These are phyloP conservation scores for Alternaria arbusti DNA, from an alignment of 2,329 filamentous ascomycete genomes.

Conservation along the genomic window DNA sequence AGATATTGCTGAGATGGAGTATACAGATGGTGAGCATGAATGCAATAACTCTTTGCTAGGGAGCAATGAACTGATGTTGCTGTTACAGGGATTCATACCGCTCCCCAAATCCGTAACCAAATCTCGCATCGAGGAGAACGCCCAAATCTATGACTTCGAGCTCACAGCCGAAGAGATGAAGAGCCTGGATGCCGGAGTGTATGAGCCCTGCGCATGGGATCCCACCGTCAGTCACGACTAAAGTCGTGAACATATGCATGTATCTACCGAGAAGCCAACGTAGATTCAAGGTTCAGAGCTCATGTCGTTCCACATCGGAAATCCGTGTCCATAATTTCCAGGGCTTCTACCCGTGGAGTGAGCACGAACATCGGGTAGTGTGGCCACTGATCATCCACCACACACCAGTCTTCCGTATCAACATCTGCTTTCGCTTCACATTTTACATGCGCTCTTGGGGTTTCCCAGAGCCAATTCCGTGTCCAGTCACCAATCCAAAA, in stretches of 20 bases:
- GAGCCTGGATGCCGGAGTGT: conserved; percentile 59
- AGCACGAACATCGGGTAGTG: not conserved
- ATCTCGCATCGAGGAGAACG: conserved; percentile 66
- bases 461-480: not conserved
- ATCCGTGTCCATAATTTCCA: not conserved
- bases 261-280: not conserved
- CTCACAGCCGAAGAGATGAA: conserved; percentile 65
- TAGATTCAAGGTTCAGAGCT: not conserved
- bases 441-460: conserved; percentile 1
- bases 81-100: conserved; percentile 63
- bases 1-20: conserved; percentile 67
- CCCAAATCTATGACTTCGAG: conserved; percentile 66
- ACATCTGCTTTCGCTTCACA: conserved; percentile 7
- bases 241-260: not conserved
- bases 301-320: not conserved
- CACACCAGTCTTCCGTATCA: not conserved
- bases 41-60: no score
- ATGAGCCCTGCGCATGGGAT: conserved; percentile 66
- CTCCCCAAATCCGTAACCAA: conserved; percentile 68
- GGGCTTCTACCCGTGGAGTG: not conserved
- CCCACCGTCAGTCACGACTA: conserved; percentile 55
- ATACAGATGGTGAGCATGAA: conserved; percentile 41
- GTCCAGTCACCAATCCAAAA: conserved; percentile 21
- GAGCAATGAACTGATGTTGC: not conserved
- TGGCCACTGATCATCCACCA: conserved; percentile 9